These are phyloP conservation scores for Wakefieldia striispora DNA, from an alignment of 768 basidiomycete genomes.

Conservation along the genomic window DNA sequence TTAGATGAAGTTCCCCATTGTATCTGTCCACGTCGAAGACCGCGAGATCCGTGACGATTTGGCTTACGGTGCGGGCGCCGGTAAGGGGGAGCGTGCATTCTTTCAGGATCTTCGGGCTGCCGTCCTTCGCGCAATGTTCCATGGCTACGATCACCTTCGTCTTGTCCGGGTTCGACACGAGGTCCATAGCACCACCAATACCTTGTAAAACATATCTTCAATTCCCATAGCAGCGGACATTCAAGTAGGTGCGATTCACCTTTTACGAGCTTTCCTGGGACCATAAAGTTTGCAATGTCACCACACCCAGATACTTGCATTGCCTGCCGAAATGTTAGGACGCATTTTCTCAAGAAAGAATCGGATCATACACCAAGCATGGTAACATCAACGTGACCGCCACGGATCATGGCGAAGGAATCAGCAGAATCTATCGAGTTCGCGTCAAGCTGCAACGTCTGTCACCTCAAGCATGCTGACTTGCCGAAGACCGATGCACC, in stretches of 20 bases:
- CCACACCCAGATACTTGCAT: slow-evolving; percentile 91
- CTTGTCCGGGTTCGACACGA: slow-evolving; percentile 91
- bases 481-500: slow-evolving; percentile 85
- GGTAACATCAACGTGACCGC: slow-evolving; percentile 89
- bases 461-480: slow-evolving; percentile 47
- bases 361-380: slow-evolving; percentile 74
- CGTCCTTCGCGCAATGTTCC: slow-evolving; percentile 88
- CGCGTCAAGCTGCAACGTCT: slow-evolving; percentile 21
- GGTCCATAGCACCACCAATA: slow-evolving; percentile 94
- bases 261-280: slow-evolving; percentile 88
- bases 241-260: slow-evolving; percentile 35
- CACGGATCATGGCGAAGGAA: slow-evolving; percentile 95
- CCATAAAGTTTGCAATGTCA: slow-evolving; percentile 97
- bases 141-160: slow-evolving; percentile 87
- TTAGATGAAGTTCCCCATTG: slow-evolving; percentile 65
- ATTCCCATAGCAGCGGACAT: slow-evolving; percentile 35
- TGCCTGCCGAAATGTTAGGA: slow-evolving; percentile 47
- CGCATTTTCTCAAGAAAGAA: slow-evolving; percentile 38
- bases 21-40: slow-evolving; percentile 83
- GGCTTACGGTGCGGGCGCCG: slow-evolving; percentile 80
- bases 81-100: slow-evolving; percentile 82
- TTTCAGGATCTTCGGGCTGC: slow-evolving; percentile 79
- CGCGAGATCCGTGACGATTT: slow-evolving; percentile 86
- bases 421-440: slow-evolving; percentile 64
- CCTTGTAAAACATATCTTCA: slow-evolving; percentile 40